Evolutionary conservation across 169 alveolate genomes (phyloP), one percentile per base, ranked within the genome.

Genomic region (Plasmodium billcollinsi): DNA sequence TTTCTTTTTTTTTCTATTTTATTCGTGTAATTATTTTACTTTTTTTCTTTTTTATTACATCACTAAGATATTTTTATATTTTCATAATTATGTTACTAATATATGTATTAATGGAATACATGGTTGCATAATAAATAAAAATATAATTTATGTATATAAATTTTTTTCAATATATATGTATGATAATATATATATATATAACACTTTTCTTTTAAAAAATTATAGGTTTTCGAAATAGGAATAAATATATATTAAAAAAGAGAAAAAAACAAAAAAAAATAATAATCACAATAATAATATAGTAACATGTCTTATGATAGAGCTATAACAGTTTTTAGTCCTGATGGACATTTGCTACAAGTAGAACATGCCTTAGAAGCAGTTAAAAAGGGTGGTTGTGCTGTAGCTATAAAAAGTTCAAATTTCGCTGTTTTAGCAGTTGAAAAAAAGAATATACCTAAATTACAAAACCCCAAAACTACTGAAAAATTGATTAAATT

Each of bases 361-460:
- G 99, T 98, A 56, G 99, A 99, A 93, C 98, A 99, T 92, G 99
- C 99, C 59, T 96, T 98, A 95, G 99, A 98, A 93, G 99, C 99
- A 2, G 99, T 98, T 26, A 96, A 97, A 52, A 96, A 97, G 73
- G 99, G 99, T 8, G 97, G 98, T 18, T 97, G 99, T 76, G 99
- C 98, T 26, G 98, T 98, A 24, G 99, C 99, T 14, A 97, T 99
- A 62, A 97, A 97, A 89, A 99, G 99, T 14, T 95, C 95, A 20
- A 99, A 98, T 74, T 94, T 97, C 88, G 98, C 98, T 6, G 99
- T 98, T 61, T 91, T 99, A 20, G 99, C 99, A 15, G 99, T 98
- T 26, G 99, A 99, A 91, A 97, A 98, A 92, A 98, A 98, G 88
- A 97, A 99, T 12, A 96, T 97, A 26, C 98, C 99, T 14, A 96